Conservation (phyloP, 208 protist genomes). For the Wallacemonas collosoma region DNA sequence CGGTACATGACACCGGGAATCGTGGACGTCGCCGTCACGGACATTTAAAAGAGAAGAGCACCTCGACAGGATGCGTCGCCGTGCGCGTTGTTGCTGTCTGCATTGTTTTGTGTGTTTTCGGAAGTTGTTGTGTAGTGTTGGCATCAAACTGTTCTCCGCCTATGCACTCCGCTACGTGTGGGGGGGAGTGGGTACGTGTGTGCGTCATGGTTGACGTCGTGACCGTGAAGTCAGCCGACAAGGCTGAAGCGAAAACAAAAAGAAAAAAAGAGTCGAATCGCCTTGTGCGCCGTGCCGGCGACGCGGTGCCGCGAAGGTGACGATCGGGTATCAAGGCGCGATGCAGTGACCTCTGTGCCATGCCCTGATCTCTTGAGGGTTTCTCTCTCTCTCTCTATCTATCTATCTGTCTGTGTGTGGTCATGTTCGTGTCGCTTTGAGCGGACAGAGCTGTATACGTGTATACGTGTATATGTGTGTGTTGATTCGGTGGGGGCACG, state of each 20-base stretch:
- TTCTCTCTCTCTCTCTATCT: too few species aligned
- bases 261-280: neutral
- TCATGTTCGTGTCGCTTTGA: neutral
- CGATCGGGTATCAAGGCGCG: neutral
- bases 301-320: too few species aligned
- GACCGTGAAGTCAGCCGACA: too few species aligned
- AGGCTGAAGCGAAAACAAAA: neutral
- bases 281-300: neutral
- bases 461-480: too few species aligned
- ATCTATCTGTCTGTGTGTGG: neutral
- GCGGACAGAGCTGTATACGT: too few species aligned
- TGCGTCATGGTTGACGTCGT: neutral
- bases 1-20: slow-evolving; percentile 71
- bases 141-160: too few species aligned
- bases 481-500: too few species aligned
- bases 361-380: too few species aligned
- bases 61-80: too few species aligned
- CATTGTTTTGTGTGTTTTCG: neutral
- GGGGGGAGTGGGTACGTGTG: neutral
- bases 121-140: neutral
- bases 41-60: slow-evolving; percentile 49
- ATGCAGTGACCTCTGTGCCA: neutral
- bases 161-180: too few species aligned
- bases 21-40: slow-evolving; percentile 62
- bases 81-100: too few species aligned